Conservation (phyloP, 306 rosid species). For the Quillaja saponaria region DNA sequence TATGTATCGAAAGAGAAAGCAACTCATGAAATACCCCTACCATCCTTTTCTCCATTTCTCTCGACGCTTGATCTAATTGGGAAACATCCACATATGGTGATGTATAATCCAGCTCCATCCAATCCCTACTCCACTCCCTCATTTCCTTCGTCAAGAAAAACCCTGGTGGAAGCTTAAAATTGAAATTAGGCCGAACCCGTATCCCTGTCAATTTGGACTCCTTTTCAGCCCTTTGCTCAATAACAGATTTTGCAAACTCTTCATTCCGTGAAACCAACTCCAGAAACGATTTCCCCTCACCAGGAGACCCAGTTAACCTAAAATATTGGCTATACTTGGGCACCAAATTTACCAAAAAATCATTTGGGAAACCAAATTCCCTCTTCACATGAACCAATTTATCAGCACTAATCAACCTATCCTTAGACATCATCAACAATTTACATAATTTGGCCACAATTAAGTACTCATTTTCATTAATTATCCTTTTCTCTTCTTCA, state of each 20-base stretch:
- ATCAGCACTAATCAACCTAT: constrained; percentile 66
- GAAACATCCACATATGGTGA: constrained; percentile 74
- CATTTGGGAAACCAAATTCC: constrained; percentile 84
- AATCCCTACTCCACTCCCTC: constrained; percentile 94
- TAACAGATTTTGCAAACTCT: constrained; percentile 69
- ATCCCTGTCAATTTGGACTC: constrained; percentile 58
- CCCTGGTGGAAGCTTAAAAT: constrained; percentile 65
- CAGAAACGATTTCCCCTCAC: constrained; percentile 68
- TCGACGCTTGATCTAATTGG: constrained; percentile 61
- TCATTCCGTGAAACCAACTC: constrained; percentile 74
- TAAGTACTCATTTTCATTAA: constrained; percentile 47
- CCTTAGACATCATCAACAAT: constrained; percentile 75
- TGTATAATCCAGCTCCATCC: constrained; percentile 76
- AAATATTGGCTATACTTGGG: constrained; percentile 73
- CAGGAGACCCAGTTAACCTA: constrained; percentile 61
- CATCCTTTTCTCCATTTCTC: constrained; percentile 67
- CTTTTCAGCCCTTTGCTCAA: constrained; percentile 76
- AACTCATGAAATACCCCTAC: constrained; percentile 58
- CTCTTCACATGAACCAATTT: constrained; percentile 81
- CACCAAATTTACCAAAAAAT: constrained; percentile 79
- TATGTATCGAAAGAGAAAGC: constrained; percentile 64
- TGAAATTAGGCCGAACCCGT: constrained; percentile 72
- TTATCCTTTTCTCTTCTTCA: constrained; percentile 50
- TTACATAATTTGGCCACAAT: constrained; percentile 71
- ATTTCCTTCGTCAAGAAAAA: constrained; percentile 75